phyloP scores from a whole-genome alignment of 2,329 filamentous ascomycete genomes.

The Monilinia laxa region DNA sequence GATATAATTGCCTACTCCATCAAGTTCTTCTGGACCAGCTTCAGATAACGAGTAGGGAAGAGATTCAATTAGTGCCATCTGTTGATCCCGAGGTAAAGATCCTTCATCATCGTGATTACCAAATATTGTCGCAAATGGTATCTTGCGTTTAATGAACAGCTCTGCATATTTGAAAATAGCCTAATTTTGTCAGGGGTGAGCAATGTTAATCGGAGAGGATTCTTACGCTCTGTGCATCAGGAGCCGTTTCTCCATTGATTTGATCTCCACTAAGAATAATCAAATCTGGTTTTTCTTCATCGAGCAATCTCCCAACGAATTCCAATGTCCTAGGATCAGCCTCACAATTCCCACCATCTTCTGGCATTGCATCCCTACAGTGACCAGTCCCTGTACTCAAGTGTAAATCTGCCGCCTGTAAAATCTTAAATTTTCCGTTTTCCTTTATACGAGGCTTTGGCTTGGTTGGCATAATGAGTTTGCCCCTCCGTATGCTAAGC shows the following conservation, averaged over 20 bases:
- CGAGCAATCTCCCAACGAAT: conserved; percentile 78
- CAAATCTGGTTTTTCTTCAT: conserved; percentile 90
- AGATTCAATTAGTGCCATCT: conserved; percentile 84
- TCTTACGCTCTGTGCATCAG: conserved; percentile 79
- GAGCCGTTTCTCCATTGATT: conserved; percentile 89
- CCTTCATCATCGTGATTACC: conserved; percentile 94
- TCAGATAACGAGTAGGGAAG: conserved; percentile 87
- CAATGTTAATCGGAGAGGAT: neutral
- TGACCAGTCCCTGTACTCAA: conserved; percentile 83
- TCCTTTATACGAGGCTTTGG: conserved; percentile 76
- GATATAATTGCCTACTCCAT: conserved; percentile 92
- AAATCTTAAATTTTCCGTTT: conserved; percentile 93
- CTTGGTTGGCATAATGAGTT: conserved; percentile 61
- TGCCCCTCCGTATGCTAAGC: conserved; percentile 75
- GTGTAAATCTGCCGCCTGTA: conserved; percentile 94
- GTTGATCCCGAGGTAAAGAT: conserved; percentile 68
- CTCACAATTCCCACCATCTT: conserved; percentile 76
- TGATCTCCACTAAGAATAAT: conserved; percentile 92
- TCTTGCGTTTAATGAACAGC: conserved; percentile 79
- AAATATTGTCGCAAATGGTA: conserved; percentile 92
- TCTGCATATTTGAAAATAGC: conserved; percentile 92
- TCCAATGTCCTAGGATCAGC: conserved; percentile 90
- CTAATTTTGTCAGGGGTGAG: conserved; percentile 42
- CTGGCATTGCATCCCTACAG: conserved; percentile 84
- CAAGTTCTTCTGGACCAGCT: conserved; percentile 77